Conservation (phyloP, 441 rosid species). For the Kokia cookei region DNA sequence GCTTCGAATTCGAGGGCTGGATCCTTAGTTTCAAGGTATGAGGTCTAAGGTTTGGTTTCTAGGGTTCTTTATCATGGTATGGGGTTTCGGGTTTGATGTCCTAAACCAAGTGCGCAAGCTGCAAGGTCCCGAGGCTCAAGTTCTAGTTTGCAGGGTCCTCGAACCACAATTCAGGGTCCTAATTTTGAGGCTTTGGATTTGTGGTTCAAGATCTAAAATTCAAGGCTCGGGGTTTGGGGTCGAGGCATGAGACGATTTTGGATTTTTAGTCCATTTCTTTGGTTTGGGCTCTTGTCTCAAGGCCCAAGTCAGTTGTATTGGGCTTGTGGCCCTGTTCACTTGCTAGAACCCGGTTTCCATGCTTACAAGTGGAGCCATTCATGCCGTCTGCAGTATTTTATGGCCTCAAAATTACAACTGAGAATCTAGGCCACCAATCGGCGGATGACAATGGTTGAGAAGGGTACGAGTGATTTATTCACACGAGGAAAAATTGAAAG, state of each 20-base stretch:
- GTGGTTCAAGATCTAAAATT: neutral
- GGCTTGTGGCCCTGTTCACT: too few relatives aligned
- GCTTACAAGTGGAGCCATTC: slow-evolving; percentile 69
- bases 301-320: too few relatives aligned
- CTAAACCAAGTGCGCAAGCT: too few relatives aligned
- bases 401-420: slow-evolving; percentile 70
- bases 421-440: slow-evolving; percentile 56
- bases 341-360: slow-evolving; percentile 57
- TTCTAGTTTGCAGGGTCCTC: too few relatives aligned
- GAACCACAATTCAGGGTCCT: neutral
- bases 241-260: neutral
- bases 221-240: neutral
- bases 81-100: neutral
- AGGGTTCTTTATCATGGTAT: neutral
- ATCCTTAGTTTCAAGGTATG: neutral
- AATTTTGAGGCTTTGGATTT: neutral
- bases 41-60: neutral
- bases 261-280: too few relatives aligned
- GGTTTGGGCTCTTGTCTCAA: too few relatives aligned
- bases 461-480: slow-evolving; percentile 28
- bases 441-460: slow-evolving; percentile 72
- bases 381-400: slow-evolving; percentile 53
- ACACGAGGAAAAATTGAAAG: slow-evolving; percentile 62
- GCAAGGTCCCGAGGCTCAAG: too few relatives aligned
- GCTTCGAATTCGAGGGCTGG: neutral